Conservation (phyloP, 176 grass and related monocot genomes). For the Carex parvula region DNA sequence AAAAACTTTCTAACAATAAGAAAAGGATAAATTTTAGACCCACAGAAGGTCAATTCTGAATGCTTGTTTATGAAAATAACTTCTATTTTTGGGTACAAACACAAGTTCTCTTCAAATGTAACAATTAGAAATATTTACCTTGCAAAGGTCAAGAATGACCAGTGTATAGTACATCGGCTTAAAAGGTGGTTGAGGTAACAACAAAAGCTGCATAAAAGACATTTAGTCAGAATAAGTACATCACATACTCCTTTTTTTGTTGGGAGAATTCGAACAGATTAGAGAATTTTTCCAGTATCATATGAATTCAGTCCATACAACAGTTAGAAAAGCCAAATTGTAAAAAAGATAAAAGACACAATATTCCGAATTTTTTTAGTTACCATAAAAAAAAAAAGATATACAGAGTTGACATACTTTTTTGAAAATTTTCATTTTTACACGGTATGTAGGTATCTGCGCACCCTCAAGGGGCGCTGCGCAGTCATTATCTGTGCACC, state of each 20-base stretch:
- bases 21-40: background rate
- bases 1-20: background rate
- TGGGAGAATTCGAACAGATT: too few species aligned
- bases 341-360: conserved; percentile 12
- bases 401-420: too few species aligned
- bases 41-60: background rate
- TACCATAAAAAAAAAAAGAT: too few species aligned
- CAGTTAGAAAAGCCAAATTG: background rate
- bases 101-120: background rate
- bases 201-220: conserved; percentile 64
- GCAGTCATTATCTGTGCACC: too few species aligned
- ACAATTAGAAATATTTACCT: conserved; percentile 47
- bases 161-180: conserved; percentile 93
- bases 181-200: conserved; percentile 92
- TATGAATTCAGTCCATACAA: background rate
- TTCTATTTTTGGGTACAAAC: background rate
- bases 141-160: conserved; percentile 98
- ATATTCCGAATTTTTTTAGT: too few species aligned
- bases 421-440: too few species aligned
- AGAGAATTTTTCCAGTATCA: too few species aligned
- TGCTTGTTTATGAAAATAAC: background rate
- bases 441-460: too few species aligned
- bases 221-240: conserved; percentile 4
- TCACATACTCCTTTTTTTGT: conserved; percentile 2
- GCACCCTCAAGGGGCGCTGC: too few species aligned